A percentile compares a stretch with the other conserved stretches of the same genome.
Conservation (phyloP, 2,329 filamentous ascomycete species). For the Fusarium staphyleae region DNA sequence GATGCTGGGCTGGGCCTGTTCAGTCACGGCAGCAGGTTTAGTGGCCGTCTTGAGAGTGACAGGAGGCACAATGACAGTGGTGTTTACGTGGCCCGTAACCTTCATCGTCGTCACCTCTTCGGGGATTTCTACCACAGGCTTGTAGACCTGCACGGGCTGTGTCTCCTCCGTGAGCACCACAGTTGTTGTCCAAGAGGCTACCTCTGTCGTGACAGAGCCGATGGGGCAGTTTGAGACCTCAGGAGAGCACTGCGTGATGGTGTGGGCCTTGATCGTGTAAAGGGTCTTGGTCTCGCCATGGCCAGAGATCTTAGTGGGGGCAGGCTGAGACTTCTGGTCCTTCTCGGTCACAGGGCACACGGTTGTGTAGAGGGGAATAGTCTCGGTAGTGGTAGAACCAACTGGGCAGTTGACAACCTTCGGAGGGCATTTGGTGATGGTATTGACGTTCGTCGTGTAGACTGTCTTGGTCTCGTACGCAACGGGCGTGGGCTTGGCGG, state of each 20-base stretch:
- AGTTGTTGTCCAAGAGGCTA: constrained; percentile 36
- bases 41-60: constrained; percentile 27
- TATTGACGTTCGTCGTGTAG: constrained; percentile 61
- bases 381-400: constrained; percentile 44
- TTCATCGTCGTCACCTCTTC: constrained; percentile 15
- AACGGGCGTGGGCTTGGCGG: constrained; percentile 30
- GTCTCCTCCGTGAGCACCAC: constrained; percentile 29
- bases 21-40: constrained; percentile 28
- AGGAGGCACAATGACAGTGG: constrained; percentile 22
- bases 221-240: constrained; percentile 58
- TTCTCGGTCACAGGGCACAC: constrained; percentile 26
- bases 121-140: constrained; percentile 21
- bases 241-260: constrained; percentile 62
- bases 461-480: constrained; percentile 49
- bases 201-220: constrained; percentile 45
- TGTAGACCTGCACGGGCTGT: constrained; percentile 15
- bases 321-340: constrained; percentile 10
- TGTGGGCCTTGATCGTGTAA: constrained; percentile 61
- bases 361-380: constrained; percentile 33
- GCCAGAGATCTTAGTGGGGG: constrained; percentile 20
- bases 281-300: constrained; percentile 49
- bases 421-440: constrained; percentile 62
- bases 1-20: constrained; percentile 22
- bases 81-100: constrained; percentile 20
- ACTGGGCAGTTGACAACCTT: constrained; percentile 58